Base-by-base conservation (phyloP, 495 filamentous ascomycete genomes). In the Chaetomidium leptoderma region DNA sequence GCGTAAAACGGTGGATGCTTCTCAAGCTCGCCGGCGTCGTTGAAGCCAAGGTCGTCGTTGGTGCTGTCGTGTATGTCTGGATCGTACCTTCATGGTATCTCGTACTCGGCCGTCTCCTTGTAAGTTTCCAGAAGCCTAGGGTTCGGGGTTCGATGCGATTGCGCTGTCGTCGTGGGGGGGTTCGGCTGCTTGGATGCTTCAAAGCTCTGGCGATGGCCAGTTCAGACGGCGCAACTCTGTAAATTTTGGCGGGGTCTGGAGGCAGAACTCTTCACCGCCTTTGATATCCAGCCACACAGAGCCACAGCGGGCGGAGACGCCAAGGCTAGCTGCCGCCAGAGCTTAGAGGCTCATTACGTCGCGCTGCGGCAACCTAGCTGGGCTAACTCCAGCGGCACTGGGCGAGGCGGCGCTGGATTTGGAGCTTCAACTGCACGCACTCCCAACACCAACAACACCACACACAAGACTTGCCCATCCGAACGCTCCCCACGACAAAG, bases 191-290 rank as follows among this genome's bases (percentile, higher is more conserved):
- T 39, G n/a, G 32, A 47, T 47, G 16, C 26, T n/a, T n/a, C 6
- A 8, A 33, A 36, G 40, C 29, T 59, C 30, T 16, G 19, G 30
- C 23, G 17, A 27, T 6, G 46, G 35, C 51, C 45, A 53, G 46
- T 51, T 36, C 47, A n/a, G 26, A 48, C 29, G 29, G 45, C 47
- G 30, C 32, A 24, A n/a, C n/a, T 37, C 32, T 37, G 19, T 26
- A 67, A 67, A 66, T 65, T 71, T 71, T 71, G 68, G 68, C 64
- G 68, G 68, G 68, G 65, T 69, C 27, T 35, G 4, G 49, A 50
- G 68, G 68, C 68, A 69, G 58, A 63, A 68, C 32, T 6, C 0
- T 26, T 58, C 21, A 70, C 66, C 66, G 68, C 66, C 52, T 47
- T 59, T 55, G 23, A 9, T 0, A 6, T 9, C 43, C 33, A 66